phyloP scores from a whole-genome alignment of 352 stramenopile genomes.

The Phytophthora fragariaefolia region DNA sequence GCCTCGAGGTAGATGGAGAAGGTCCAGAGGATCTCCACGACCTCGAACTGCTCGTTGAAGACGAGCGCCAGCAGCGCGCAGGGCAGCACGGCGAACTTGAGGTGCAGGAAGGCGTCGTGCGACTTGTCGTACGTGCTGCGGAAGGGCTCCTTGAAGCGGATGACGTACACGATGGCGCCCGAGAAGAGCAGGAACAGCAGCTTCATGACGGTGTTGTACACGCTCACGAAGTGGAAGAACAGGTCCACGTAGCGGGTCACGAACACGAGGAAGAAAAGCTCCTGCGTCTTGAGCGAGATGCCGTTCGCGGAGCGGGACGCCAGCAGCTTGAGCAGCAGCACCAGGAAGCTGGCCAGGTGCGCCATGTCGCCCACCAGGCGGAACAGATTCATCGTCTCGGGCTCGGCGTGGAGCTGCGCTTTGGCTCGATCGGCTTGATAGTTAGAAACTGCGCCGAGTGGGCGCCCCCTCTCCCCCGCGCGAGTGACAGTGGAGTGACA shows the following conservation, averaged over 20 bases:
- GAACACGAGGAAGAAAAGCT: conserved; percentile 99
- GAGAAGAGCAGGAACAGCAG: conserved; percentile 97
- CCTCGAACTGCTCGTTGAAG: conserved; percentile 93
- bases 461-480: conserved; percentile 16
- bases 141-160: conserved; percentile 96
- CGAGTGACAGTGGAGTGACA: conserved; percentile 36
- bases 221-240: conserved; percentile 94
- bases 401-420: not conserved
- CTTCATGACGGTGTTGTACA: conserved; percentile 99
- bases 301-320: conserved; percentile 81
- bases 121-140: conserved; percentile 98
- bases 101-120: conserved; percentile 99
- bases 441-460: not conserved
- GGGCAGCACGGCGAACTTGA: conserved; percentile 97
- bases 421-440: no score
- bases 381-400: conserved; percentile 94
- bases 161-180: conserved; percentile 98
- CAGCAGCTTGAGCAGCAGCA: conserved; percentile 97
- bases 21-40: conserved; percentile 97
- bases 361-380: conserved; percentile 98
- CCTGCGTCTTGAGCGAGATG: conserved; percentile 99
- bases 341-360: conserved; percentile 98
- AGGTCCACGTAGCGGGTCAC: conserved; percentile 98
- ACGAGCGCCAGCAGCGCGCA: conserved; percentile 96
- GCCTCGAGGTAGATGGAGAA: conserved; percentile 99